phyloP scores from a whole-genome alignment of 495 filamentous ascomycete species.

The Ascobolus immersus region DNA sequence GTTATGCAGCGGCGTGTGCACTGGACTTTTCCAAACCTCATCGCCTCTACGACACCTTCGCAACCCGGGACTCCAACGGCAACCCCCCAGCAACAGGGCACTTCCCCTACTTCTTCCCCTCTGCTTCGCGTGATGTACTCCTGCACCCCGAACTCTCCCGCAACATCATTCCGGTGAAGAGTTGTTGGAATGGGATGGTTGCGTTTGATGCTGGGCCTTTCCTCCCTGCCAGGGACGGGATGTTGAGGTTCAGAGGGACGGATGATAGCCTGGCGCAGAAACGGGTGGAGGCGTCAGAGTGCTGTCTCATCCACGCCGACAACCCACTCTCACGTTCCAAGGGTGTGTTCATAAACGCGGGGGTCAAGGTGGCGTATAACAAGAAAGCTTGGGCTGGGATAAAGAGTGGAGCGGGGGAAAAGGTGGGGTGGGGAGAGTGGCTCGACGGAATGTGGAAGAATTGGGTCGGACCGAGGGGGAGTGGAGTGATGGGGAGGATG shows the following conservation, averaged over 20 bases:
- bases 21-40: slow-evolving; percentile 49
- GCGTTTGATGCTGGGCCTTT: slow-evolving; percentile 47
- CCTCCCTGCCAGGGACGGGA: slow-evolving; percentile 16
- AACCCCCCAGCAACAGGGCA: slow-evolving; percentile 43
- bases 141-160: slow-evolving; percentile 33
- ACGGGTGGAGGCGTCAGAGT: slow-evolving; percentile 41
- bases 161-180: slow-evolving; percentile 46
- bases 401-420: slow-evolving; percentile 25
- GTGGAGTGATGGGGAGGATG: slow-evolving; percentile 13
- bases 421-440: slow-evolving; percentile 32
- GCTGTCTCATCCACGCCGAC: slow-evolving; percentile 53
- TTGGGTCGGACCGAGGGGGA: slow-evolving; percentile 22
- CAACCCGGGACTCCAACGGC: slow-evolving; percentile 48
- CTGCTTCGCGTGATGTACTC: slow-evolving; percentile 34
- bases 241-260: no score
- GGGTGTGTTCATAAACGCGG: slow-evolving; percentile 47
- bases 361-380: slow-evolving; percentile 41
- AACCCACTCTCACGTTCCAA: slow-evolving; percentile 29
- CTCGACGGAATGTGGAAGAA: slow-evolving; percentile 32
- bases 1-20: slow-evolving; percentile 59
- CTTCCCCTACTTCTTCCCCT: slow-evolving; percentile 45
- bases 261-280: not conserved
- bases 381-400: slow-evolving; percentile 27
- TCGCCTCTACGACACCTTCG: slow-evolving; percentile 54
- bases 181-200: slow-evolving; percentile 65